A percentile compares a stretch with the other conserved stretches of the same genome.
phyloP scores from a whole-genome alignment of 202 grass and related monocot genomes.

The Zoysia matrella region DNA sequence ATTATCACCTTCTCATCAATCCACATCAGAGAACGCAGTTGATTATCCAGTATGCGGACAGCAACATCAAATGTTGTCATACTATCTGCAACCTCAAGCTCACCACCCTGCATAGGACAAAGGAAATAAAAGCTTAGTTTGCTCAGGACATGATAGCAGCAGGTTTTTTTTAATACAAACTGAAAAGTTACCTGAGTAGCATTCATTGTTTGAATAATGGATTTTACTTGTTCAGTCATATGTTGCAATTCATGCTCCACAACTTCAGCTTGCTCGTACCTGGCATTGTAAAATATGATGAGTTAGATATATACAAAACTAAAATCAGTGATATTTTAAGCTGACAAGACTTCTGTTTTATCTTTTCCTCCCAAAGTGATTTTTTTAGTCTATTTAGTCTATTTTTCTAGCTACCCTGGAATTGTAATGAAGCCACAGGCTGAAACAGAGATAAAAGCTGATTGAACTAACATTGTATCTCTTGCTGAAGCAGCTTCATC shows the following conservation, averaged over 20 bases:
- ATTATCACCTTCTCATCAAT: slow-evolving; percentile 90
- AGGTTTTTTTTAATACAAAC: slow-evolving; percentile 13
- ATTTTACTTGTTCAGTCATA: slow-evolving; percentile 98
- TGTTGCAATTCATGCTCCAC: slow-evolving; percentile 91
- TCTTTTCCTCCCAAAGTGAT: not conserved
- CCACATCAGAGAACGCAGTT: slow-evolving; percentile 94
- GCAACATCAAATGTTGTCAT: slow-evolving; percentile 96
- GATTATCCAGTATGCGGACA: slow-evolving; percentile 96
- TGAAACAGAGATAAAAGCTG: slow-evolving; percentile 26
- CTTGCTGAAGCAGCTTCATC: slow-evolving; percentile 84
- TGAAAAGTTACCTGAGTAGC: slow-evolving; percentile 67
- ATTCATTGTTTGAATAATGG: slow-evolving; percentile 94
- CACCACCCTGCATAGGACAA: slow-evolving; percentile 66
- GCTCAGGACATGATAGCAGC: not conserved
- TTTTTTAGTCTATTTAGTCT: not conserved
- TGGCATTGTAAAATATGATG: slow-evolving; percentile 41
- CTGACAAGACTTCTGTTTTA: not conserved
- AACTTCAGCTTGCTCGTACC: slow-evolving; percentile 90
- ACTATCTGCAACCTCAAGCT: slow-evolving; percentile 66
- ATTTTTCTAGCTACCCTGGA: slow-evolving; percentile 5
- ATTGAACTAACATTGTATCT: slow-evolving; percentile 85
- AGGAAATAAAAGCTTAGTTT: slow-evolving; percentile 15
- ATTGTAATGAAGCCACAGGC: not conserved
- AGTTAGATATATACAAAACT: not conserved
- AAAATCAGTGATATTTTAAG: not conserved